These are phyloP conservation scores for Actinomucor elegans DNA, from an alignment of 371 early-diverging fungal genomes.

Conservation along the genomic window DNA sequence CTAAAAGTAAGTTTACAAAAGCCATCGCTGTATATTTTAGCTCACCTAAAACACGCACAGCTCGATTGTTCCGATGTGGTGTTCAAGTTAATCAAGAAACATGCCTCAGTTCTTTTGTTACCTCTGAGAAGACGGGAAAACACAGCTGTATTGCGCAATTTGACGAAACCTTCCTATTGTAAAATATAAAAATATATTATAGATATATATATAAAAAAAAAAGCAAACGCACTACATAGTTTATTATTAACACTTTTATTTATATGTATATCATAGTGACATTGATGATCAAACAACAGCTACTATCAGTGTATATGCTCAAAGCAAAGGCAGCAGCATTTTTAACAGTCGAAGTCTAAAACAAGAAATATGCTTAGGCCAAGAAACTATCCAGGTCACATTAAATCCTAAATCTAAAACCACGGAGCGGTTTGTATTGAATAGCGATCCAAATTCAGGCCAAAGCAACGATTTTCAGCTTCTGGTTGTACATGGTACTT, in stretches of 20 bases:
- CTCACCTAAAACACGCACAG: constrained; percentile 4
- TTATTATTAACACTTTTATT: neutral
- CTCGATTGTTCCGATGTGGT: constrained; percentile 22
- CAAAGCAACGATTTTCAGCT: constrained; percentile 22
- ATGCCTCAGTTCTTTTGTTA: constrained; percentile 19
- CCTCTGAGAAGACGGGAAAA: constrained; percentile 28
- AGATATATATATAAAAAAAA: neutral
- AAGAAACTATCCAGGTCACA: constrained; percentile 13
- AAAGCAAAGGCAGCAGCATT: constrained; percentile 5
- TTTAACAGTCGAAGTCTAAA: constrained; percentile 13
- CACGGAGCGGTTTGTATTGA: constrained; percentile 21
- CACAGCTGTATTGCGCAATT: constrained; percentile 28
- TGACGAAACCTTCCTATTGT: constrained; percentile 40
- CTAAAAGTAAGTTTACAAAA: constrained; percentile 29
- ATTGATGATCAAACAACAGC: constrained; percentile 24
- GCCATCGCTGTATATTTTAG: neutral
- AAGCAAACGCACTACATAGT: neutral
- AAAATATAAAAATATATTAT: no score
- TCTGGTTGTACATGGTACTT: constrained; percentile 28
- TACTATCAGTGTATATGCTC: constrained; percentile 26
- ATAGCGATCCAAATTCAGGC: constrained; percentile 9
- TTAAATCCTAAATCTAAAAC: constrained; percentile 20
- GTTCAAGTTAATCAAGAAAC: constrained; percentile 31
- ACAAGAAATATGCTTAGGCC: constrained; percentile 21
- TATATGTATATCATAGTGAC: constrained; percentile 22